Percentiles rank a stretch among this genome's conserved stretches.
phyloP scores from a whole-genome alignment of 352 stramenopile species.

The Globisporangium apiculatum region DNA sequence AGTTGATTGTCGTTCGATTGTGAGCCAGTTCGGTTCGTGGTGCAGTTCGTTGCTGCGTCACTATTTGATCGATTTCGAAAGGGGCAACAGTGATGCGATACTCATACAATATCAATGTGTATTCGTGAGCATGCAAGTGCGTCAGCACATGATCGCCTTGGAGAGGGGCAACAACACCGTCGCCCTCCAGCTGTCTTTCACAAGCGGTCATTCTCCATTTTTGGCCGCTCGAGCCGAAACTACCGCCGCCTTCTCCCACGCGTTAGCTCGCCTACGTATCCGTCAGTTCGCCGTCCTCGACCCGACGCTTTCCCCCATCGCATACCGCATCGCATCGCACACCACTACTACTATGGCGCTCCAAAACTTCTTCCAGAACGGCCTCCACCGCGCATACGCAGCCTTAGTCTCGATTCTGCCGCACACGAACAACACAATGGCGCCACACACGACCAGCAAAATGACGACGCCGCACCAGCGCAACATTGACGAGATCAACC shows the following conservation, averaged over 20 bases:
- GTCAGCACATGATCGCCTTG: not conserved
- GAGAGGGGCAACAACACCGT: too few relatives aligned
- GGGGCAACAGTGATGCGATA: not conserved
- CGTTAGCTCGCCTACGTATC: constrained; percentile 1
- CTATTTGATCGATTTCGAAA: not conserved
- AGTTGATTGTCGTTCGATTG: not conserved
- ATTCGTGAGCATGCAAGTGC: not conserved
- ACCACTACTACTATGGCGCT: constrained; percentile 10
- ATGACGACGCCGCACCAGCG: constrained; percentile 54
- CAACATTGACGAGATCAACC: constrained; percentile 85
- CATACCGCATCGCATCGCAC: too few relatives aligned
- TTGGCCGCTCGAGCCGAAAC: constrained; percentile 10
- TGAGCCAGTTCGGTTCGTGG: too few relatives aligned
- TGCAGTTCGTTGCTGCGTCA: too few relatives aligned
- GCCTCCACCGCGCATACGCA: constrained; percentile 11
- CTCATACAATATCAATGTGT: too few relatives aligned
- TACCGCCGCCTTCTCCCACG: not conserved
- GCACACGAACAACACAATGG: constrained; percentile 4
- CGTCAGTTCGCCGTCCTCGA: too few relatives aligned
- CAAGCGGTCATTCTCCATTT: constrained; percentile 12
- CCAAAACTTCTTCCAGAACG: constrained; percentile 6
- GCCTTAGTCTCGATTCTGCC: constrained; percentile 10
- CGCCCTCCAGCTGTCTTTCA: too few relatives aligned
- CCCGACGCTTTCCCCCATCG: too few relatives aligned
- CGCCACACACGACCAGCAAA: not conserved